Evolutionary conservation across 1,284 basidiomycete genomes (phyloP).

Genomic region (Ustilago xerochloae): DNA sequence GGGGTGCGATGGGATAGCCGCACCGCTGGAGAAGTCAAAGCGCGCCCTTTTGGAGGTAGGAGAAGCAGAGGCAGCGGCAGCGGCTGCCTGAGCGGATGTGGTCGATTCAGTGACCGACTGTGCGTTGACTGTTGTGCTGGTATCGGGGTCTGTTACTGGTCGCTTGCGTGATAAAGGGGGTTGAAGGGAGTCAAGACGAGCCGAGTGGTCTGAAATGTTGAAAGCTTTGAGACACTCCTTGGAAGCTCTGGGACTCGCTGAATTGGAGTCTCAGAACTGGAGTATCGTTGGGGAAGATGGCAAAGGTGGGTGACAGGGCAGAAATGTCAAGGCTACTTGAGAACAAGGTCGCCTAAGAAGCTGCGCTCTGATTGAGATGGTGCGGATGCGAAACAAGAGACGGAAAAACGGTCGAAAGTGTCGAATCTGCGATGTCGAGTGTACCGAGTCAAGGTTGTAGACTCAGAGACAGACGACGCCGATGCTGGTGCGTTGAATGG

Average conservation of each 20-base stretch:
- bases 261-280: conserved; percentile 31
- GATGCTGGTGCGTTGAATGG: no score
- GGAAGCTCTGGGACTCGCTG: conserved; percentile 23
- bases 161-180: conserved; percentile 41
- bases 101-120: conserved; percentile 4
- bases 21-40: conserved; percentile 37
- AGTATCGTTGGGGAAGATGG: conserved; percentile 18
- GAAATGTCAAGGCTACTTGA: background rate
- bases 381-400: no score
- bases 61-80: conserved; percentile 36
- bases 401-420: no score
- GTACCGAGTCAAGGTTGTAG: no score
- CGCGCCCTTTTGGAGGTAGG: conserved; percentile 47
- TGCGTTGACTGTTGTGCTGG: conserved; percentile 2
- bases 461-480: no score
- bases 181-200: conserved; percentile 21
- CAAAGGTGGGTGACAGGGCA: background rate
- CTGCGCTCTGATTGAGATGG: no score
- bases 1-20: conserved; percentile 9
- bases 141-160: conserved; percentile 24
- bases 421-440: no score
- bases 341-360: background rate
- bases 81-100: conserved; percentile 13
- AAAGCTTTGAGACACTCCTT: conserved; percentile 29
- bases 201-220: conserved; percentile 38